Evolutionary conservation across 306 rosid species (phyloP), one percentile per base, ranked within the genome.

Genomic region (Gynostemma pentaphyllum): DNA sequence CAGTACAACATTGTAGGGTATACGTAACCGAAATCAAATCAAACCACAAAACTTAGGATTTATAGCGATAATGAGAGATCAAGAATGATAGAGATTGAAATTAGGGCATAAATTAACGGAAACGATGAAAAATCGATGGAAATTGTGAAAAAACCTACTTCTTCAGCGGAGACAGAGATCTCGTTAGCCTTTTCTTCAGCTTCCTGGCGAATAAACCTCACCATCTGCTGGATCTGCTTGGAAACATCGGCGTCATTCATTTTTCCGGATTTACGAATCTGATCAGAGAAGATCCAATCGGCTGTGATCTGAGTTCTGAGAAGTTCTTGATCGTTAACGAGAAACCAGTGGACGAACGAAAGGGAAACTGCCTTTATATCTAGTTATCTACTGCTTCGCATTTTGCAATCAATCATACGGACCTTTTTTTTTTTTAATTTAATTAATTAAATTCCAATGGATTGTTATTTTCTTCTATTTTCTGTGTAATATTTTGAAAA

Each of bases 141-240:
- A 53, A 53, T 53, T 66, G 24, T 40, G 39, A 37, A 22, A 65
- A 40, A 15, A 16, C 59, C 23, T 72, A 92, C 97, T 73, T 90
- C 96, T 80, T 90, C 96, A 10, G 97, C 89, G 4, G 97, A 85
- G 67, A 87, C 91, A 44, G 91, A 79, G 89, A 90, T 90, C 96
- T 90, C 97, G 82, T 80, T 87, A 82, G 95, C 97, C 71, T 90
- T 90, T 66, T 90, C 97, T 81, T 90, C 94, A 0, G 97, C 97
- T 76, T 90, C 97, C 77, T 85, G 96, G 77, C 81, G 95, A 63
- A 90, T 87, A 67, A 90, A 90, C 76, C 86, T 76, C 74, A 87
- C 97, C 97, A 90, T 90, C 89, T 90, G 97, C 81, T 87, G 87
- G 89, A 90, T 90, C 94, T 90, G 97, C 83, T 70, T 83, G 52